These are phyloP conservation scores for Didymella lethalis DNA, from an alignment of 2,329 filamentous ascomycete species.

Conservation along the genomic window DNA sequence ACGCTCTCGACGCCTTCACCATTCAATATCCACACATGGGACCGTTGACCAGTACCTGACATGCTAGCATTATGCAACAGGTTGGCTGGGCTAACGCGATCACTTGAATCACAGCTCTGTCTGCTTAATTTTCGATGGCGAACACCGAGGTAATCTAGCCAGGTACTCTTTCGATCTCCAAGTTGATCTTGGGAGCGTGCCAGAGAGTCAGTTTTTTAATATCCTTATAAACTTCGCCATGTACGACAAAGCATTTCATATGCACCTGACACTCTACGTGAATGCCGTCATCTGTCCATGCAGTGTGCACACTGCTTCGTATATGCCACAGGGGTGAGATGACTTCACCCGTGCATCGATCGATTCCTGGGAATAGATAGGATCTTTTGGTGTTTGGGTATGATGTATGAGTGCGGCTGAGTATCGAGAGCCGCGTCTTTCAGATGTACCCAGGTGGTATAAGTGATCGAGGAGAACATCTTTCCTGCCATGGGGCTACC, in stretches of 20 bases:
- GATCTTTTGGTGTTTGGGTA: too few relatives aligned
- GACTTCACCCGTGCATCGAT: too few relatives aligned
- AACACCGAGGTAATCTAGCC: background rate
- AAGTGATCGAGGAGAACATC: too few relatives aligned
- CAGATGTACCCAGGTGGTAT: too few relatives aligned
- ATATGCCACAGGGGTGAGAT: too few relatives aligned
- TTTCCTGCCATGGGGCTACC: too few relatives aligned
- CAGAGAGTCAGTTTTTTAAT: slow-evolving; percentile 1
- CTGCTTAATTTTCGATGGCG: background rate
- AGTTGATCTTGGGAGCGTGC: background rate
- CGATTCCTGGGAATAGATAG: too few relatives aligned
- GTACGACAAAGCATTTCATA: slow-evolving; percentile 9
- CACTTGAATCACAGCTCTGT: background rate
- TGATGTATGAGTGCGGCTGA: too few relatives aligned
- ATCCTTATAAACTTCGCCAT: background rate
- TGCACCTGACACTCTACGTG: slow-evolving; percentile 14
- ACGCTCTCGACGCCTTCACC: slow-evolving; percentile 4
- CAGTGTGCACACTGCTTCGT: slow-evolving; percentile 3
- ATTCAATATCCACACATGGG: slow-evolving; percentile 13
- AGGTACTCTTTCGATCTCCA: slow-evolving; percentile 6
- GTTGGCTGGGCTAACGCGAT: background rate
- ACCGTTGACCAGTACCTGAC: background rate
- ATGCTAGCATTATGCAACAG: slow-evolving; percentile 7
- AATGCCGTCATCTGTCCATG: slow-evolving; percentile 5
- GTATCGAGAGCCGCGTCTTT: too few relatives aligned